phyloP scores from a whole-genome alignment of 83 land plant genomes.

The Picea mariana region DNA sequence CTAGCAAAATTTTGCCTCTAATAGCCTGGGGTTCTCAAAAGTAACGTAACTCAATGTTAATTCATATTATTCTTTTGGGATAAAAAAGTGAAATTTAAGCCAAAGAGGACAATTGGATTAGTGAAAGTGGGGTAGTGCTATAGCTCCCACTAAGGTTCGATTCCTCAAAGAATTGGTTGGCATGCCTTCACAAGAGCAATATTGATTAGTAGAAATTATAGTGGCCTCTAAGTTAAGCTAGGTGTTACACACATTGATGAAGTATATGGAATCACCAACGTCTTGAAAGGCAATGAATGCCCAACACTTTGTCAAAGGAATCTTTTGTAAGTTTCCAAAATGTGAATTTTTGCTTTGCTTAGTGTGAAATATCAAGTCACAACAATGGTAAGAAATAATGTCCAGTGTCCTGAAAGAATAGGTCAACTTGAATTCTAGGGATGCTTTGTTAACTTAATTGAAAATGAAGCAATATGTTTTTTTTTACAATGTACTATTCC shows the following conservation, averaged over 20 bases:
- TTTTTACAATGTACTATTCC: not conserved
- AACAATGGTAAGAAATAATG: conserved; percentile 60
- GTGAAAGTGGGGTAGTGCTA: too few relatives aligned
- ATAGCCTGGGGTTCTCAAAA: not conserved
- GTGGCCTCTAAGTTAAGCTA: not conserved
- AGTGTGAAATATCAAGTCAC: conserved; percentile 35
- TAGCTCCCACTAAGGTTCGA: too few relatives aligned
- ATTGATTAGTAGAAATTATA: not conserved
- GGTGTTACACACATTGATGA: too few relatives aligned
- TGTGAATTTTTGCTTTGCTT: not conserved
- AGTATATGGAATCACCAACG: too few relatives aligned
- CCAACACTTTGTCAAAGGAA: too few relatives aligned
- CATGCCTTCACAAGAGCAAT: too few relatives aligned
- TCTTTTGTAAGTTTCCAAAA: too few relatives aligned
- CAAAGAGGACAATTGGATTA: too few relatives aligned
- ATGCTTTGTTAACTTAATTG: not conserved
- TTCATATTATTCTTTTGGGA: not conserved
- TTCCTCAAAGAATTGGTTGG: too few relatives aligned
- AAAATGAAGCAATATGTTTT: not conserved
- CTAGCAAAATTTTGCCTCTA: too few relatives aligned
- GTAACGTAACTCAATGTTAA: not conserved
- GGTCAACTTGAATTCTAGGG: conserved; percentile 87
- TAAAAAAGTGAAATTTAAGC: not conserved
- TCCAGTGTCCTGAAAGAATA: conserved; percentile 65
- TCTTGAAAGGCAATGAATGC: too few relatives aligned